These are phyloP conservation scores for Fusarium camptoceras DNA, from an alignment of 2,329 filamentous ascomycete genomes.

Conservation along the genomic window DNA sequence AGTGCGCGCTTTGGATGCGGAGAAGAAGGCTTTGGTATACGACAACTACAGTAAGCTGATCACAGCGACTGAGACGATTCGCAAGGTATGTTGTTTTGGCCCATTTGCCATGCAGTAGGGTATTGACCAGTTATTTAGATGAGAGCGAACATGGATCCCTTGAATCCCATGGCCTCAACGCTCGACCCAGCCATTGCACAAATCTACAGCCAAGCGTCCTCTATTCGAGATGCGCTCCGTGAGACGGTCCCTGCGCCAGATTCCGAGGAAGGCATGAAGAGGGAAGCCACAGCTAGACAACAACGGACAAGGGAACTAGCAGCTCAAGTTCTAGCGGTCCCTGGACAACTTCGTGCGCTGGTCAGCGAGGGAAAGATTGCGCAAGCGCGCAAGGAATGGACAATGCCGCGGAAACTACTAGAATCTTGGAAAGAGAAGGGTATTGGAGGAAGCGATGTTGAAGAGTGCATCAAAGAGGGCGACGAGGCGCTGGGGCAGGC, in stretches of 20 bases:
- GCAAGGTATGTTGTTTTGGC: conserved; percentile 64
- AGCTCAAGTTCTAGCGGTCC: conserved; percentile 70
- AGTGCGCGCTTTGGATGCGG: conserved; percentile 89
- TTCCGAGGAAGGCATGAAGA: conserved; percentile 53
- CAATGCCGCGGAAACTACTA: conserved; percentile 63
- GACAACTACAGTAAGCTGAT: conserved; percentile 99
- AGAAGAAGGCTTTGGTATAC: conserved; percentile 97
- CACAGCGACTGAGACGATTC: conserved; percentile 94
- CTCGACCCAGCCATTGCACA: conserved; percentile 79
- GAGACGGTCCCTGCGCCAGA: conserved; percentile 61
- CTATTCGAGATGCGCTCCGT: conserved; percentile 65
- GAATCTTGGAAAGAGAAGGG: conserved; percentile 66
- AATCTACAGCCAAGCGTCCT: conserved; percentile 73
- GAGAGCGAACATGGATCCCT: conserved; percentile 82
- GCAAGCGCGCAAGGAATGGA: conserved; percentile 70
- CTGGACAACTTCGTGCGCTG: conserved; percentile 68
- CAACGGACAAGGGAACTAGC: conserved; percentile 67
- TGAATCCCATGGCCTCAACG: conserved; percentile 79
- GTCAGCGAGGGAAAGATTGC: conserved; percentile 69
- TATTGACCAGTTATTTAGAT: conserved; percentile 61
- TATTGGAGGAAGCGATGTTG: conserved; percentile 66
- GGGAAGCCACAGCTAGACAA: conserved; percentile 49
- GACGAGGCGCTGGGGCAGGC: conserved; percentile 59
- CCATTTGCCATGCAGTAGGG: too few species aligned
- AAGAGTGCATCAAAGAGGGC: conserved; percentile 65